These are phyloP conservation scores for Ilyonectria destructans DNA, from an alignment of 2,329 filamentous ascomycete species.

Conservation along the genomic window DNA sequence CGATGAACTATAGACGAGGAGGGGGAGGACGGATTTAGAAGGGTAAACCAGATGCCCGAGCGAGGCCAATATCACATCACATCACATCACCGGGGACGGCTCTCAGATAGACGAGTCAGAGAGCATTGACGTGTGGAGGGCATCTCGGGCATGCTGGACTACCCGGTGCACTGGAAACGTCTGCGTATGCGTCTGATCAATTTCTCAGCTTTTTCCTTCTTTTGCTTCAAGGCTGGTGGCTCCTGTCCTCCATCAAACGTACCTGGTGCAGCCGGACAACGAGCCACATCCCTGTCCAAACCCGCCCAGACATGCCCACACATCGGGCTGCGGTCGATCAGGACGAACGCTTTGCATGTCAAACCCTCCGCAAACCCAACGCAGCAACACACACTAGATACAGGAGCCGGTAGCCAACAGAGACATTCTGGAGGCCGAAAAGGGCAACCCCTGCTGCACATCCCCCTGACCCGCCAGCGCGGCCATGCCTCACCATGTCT, in stretches of 20 bases:
- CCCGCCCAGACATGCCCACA: slow-evolving; percentile 28
- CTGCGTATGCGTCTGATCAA: background rate
- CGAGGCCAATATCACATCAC: slow-evolving; percentile 40
- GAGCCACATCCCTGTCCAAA: slow-evolving; percentile 32
- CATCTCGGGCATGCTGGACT: background rate
- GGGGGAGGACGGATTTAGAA: slow-evolving; percentile 30
- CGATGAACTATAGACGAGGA: slow-evolving; percentile 35
- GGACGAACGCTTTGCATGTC: slow-evolving; percentile 27
- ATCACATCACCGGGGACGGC: slow-evolving; percentile 42
- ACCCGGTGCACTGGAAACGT: slow-evolving; percentile 2
- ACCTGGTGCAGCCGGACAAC: slow-evolving; percentile 23
- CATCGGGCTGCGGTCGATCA: slow-evolving; percentile 32
- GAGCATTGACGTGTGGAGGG: slow-evolving; percentile 9
- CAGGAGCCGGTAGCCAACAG: slow-evolving; percentile 22
- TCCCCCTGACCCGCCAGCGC: slow-evolving; percentile 44
- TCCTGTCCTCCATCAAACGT: slow-evolving; percentile 22
- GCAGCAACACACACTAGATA: slow-evolving; percentile 1
- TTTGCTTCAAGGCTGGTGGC: slow-evolving; percentile 9
- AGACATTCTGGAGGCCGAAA: slow-evolving; percentile 9
- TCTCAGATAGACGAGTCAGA: slow-evolving; percentile 26
- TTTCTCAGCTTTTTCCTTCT: slow-evolving; percentile 22
- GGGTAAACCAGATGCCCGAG: slow-evolving; percentile 20
- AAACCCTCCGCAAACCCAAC: slow-evolving; percentile 21
- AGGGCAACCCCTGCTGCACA: slow-evolving; percentile 43
- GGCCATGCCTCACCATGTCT: slow-evolving; percentile 34